Percentiles rank a stretch among this genome's conserved stretches.
These are phyloP conservation scores for Toxoplasma gondii DNA, from an alignment of 169 alveolate genomes.

Conservation along the genomic window DNA sequence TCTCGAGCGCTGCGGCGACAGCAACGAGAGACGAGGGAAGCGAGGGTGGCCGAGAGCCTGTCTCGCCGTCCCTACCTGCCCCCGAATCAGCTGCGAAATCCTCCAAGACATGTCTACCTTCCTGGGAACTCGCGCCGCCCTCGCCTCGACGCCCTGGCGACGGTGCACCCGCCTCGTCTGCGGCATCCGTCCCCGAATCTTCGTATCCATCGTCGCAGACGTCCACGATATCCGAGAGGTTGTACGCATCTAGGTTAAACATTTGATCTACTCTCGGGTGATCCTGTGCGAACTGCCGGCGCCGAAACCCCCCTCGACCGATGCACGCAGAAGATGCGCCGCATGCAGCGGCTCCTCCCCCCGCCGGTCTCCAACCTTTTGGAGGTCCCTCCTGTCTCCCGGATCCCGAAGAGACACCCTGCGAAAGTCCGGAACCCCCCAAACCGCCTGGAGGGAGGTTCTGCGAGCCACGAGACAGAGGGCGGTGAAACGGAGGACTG, in stretches of 20 bases:
- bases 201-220: not conserved
- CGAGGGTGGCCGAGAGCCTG: not conserved
- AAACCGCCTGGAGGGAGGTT: no score
- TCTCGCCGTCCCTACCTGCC: not conserved
- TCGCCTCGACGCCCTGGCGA: not conserved
- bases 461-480: no score
- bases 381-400: no score
- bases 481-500: no score
- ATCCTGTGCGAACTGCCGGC: not conserved
- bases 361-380: no score
- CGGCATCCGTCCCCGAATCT: not conserved
- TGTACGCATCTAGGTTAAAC: not conserved
- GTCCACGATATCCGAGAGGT: not conserved
- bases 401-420: no score
- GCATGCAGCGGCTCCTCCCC: no score
- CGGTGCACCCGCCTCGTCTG: not conserved
- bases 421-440: no score
- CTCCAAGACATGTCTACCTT: not conserved
- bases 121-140: not conserved
- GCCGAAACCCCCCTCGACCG: not conserved
- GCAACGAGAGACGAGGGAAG: not conserved
- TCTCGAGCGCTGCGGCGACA: not conserved
- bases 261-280: not conserved
- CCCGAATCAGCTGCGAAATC: not conserved
- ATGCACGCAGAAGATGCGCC: no score